Evolutionary conservation across 441 rosid species (phyloP), one percentile per base, ranked within the genome.

Genomic region (Raphanus hybrid): DNA sequence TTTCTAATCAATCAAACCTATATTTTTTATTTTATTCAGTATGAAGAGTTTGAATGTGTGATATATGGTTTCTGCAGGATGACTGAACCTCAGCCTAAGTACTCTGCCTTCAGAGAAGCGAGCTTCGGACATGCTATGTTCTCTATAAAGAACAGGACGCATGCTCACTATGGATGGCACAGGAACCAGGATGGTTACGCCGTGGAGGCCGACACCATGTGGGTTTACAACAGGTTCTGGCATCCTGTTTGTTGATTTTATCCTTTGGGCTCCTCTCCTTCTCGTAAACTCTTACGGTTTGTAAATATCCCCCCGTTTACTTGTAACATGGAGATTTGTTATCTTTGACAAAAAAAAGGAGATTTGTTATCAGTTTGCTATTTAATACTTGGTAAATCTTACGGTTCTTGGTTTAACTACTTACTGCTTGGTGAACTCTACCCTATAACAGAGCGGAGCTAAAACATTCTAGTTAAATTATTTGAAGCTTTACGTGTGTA

Each of bases 71-170:
- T 16, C 0, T 83, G 83, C 85, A 94, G 98, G 75, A 87, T 94
- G 97, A 86, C 90, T 0, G 85, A 92, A 75, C 97, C 95, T 50
- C 98, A 92, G 73, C 98, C 98, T 0, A 70, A 82, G 8, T 94
- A 92, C 83, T 91, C 98, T 0, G 96, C 97, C 1, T 90, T 77
- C 58, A 84, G 96, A 0, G 97, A 94, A 74, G 94, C 98, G 3
- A 92, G 98, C 77, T 94, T 90, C 7, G 98, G 98, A 1, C 97
- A 94, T n/a, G 97, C 97, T 3, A 82, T 84, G 29, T 88, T 94
- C 1, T 87, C 85, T n/a, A 89, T 88, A 52, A 87, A 84, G 89
- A 94, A 92, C 84, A 66, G 87, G 69, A 91, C 95, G 1, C 98
- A 94, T 4, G 97, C 97, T 1, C 77, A 76, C 71, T 91, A 84